Conservation (phyloP, 441 rosid genomes). For the Rhodomyrtus psidioides region DNA sequence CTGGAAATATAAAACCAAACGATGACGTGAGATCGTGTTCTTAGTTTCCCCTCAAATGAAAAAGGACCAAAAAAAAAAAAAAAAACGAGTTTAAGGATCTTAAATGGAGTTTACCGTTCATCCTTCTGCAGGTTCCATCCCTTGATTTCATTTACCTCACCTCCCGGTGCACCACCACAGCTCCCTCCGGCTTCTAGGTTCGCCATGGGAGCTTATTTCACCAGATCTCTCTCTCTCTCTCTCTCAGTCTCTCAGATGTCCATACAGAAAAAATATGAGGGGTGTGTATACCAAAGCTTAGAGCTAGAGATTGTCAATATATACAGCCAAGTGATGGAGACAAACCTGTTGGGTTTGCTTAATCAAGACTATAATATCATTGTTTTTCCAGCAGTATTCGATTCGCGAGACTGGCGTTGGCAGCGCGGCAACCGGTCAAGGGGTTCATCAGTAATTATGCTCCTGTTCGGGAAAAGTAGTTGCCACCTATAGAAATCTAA, state of each 20-base stretch:
- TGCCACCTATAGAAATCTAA: neutral
- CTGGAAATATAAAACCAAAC: neutral
- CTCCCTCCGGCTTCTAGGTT: neutral
- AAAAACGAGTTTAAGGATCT: neutral
- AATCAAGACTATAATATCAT: neutral
- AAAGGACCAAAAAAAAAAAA: neutral
- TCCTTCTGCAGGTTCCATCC: neutral
- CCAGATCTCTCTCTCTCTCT: neutral
- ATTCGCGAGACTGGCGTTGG: neutral
- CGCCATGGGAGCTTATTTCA: neutral
- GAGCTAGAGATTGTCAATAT: neutral
- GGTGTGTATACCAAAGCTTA: neutral
- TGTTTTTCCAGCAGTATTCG: neutral
- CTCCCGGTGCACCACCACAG: neutral
- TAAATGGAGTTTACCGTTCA: neutral
- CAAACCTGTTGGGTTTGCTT: neutral
- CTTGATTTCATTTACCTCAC: neutral
- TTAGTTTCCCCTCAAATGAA: neutral
- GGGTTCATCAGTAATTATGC: neutral
- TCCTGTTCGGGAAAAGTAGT: neutral
- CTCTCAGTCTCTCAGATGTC: neutral
- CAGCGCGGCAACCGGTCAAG: neutral
- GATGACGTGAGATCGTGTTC: neutral
- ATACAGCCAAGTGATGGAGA: neutral
- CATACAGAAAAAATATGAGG: neutral